Conservation (phyloP, 2,329 filamentous ascomycete genomes). For the Escovopsis sp. region DNA sequence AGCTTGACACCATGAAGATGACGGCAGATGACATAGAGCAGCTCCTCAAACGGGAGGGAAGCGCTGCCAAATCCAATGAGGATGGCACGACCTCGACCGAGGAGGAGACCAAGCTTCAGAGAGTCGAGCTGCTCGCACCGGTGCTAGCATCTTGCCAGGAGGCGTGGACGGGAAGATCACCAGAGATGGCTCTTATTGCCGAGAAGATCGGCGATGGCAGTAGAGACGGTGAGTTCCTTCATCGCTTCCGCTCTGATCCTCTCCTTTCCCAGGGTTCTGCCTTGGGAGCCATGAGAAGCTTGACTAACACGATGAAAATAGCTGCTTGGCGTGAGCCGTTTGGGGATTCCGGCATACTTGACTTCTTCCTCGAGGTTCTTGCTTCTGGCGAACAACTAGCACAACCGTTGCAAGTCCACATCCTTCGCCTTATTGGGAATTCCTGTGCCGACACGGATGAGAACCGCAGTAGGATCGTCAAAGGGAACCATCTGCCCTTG, state of each 20-base stretch:
- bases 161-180: slow-evolving; percentile 25
- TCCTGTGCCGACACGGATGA: slow-evolving; percentile 49
- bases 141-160: slow-evolving; percentile 26
- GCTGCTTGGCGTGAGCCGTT: slow-evolving; percentile 42
- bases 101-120: slow-evolving; percentile 9
- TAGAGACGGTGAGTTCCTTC: slow-evolving; percentile 33
- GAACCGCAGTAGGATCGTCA: slow-evolving; percentile 41
- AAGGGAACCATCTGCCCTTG: slow-evolving; percentile 29
- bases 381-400: slow-evolving; percentile 20
- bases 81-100: slow-evolving; percentile 15
- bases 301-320: slow-evolving; percentile 12
- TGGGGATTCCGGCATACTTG: slow-evolving; percentile 42
- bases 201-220: slow-evolving; percentile 41
- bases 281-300: too few relatives aligned
- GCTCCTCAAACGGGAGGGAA: slow-evolving; percentile 21
- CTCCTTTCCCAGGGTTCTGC: too few relatives aligned
- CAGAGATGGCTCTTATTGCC: slow-evolving; percentile 30
- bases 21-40: slow-evolving; percentile 23
- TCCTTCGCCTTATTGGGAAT: slow-evolving; percentile 45
- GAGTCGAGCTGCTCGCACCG: slow-evolving; percentile 19
- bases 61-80: slow-evolving; percentile 11
- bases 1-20: slow-evolving; percentile 11
- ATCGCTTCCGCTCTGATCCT: neutral
- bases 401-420: slow-evolving; percentile 35
- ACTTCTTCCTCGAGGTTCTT: slow-evolving; percentile 38